phyloP scores from a whole-genome alignment of 805 yeast genomes.

The Pichia membranifaciens region DNA sequence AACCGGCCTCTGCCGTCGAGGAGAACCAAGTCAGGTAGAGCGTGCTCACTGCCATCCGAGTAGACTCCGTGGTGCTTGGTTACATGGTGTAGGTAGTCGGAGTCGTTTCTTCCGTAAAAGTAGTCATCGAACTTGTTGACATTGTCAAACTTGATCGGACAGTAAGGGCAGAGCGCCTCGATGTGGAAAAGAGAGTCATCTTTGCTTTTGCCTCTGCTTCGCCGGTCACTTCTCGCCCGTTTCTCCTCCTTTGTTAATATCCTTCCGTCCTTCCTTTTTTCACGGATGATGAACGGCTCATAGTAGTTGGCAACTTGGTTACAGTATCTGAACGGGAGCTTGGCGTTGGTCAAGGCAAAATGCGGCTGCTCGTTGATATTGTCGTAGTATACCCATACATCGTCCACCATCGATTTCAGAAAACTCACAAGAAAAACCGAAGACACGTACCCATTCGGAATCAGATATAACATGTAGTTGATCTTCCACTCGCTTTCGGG shows the following conservation, averaged over 20 bases:
- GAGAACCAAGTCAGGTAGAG: slow-evolving; percentile 21
- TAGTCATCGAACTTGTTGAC: slow-evolving; percentile 9
- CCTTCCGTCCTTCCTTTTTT: slow-evolving; percentile 8
- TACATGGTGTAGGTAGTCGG: slow-evolving; percentile 30
- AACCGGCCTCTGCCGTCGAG: slow-evolving; percentile 14
- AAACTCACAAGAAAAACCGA: neutral
- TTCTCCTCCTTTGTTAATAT: neutral
- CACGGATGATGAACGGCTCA: slow-evolving; percentile 19
- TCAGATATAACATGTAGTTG: neutral
- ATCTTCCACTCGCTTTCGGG: neutral
- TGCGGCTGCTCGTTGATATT: slow-evolving; percentile 7
- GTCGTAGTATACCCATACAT: slow-evolving; percentile 6
- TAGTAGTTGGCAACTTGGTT: slow-evolving; percentile 10
- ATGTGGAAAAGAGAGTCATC: slow-evolving; percentile 17
- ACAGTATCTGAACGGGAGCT: slow-evolving; percentile 7
- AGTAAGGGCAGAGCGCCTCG: slow-evolving; percentile 28
- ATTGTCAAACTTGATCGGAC: slow-evolving; percentile 13
- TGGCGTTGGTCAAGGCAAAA: neutral
- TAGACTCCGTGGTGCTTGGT: slow-evolving; percentile 31
- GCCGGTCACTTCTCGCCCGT: neutral
- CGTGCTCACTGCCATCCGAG: slow-evolving; percentile 26
- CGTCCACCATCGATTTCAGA: neutral
- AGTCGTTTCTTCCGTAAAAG: slow-evolving; percentile 26
- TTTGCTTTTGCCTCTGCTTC: slow-evolving; percentile 9
- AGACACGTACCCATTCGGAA: slow-evolving; percentile 1